Evolutionary conservation across 2,329 filamentous ascomycete genomes (phyloP), one percentile per base, ranked within the genome.

Genomic region (Pseudovirgaria hyperparasitica): DNA sequence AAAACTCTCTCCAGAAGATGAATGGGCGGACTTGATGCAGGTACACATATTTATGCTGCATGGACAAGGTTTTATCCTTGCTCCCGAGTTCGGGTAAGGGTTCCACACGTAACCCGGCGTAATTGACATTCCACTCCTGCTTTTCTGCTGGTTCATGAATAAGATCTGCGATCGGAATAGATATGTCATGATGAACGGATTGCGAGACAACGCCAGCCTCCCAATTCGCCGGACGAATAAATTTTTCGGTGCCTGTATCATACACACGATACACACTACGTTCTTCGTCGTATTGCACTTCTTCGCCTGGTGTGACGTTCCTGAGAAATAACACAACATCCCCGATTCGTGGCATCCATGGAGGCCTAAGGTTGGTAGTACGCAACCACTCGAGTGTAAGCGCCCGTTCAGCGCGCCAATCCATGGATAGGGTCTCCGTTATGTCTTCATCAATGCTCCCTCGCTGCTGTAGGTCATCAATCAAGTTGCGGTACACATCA

Each of bases 151-250:
- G 61, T 4, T 56, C 46, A n/a, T n/a, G n/a, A n/a, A n/a, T n/a
- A n/a, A n/a, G n/a, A n/a, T n/a, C n/a, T n/a, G n/a, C n/a, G n/a
- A n/a, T n/a, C n/a, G n/a, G n/a, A n/a, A n/a, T n/a, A n/a, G n/a
- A n/a, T n/a, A n/a, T n/a, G n/a, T n/a, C n/a, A n/a, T n/a, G n/a
- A n/a, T n/a, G n/a, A n/a, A n/a, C n/a, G n/a, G n/a, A n/a, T 39
- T 74, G 63, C 1, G 63, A 60, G 8, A 76, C 50, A 1, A 72
- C 52, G 2, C 70, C 71, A 1, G 64, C 70, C 37, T 69, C 61
- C 71, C 71, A 76, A 5, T 45, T 30, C 1, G 67, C 65, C 11
- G 40, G 36, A 1, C 50, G 54, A 4, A 54, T 50, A 25, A 54
- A 58, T 2, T 35, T 23, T 6, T 40, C 35, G 1, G 18, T 30